Percentiles rank a stretch among this genome's conserved stretches.
Evolutionary conservation across 2,329 filamentous ascomycete genomes (phyloP).

Genomic region (Seiridium cupressi): DNA sequence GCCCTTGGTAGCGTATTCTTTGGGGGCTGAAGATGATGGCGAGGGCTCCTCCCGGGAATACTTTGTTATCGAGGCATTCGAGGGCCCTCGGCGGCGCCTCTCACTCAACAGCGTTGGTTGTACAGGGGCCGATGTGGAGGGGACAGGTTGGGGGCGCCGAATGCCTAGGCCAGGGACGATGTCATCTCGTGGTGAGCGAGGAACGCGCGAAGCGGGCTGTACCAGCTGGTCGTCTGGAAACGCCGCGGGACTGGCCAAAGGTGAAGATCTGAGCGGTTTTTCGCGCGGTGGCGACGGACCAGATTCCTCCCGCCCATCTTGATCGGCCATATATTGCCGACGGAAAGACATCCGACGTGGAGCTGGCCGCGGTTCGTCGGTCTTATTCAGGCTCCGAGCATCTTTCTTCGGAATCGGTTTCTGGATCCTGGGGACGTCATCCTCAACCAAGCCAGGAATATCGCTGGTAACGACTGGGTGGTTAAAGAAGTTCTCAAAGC

Average conservation of each 20-base stretch:
- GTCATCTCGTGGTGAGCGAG: constrained; percentile 45
- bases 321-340: constrained; percentile 37
- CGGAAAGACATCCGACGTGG: constrained; percentile 35
- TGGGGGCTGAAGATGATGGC: constrained; percentile 30
- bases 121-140: constrained; percentile 48
- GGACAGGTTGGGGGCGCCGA: constrained; percentile 42
- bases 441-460: constrained; percentile 79
- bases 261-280: constrained; percentile 38
- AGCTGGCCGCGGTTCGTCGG: constrained; percentile 26
- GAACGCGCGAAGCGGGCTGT: constrained; percentile 18
- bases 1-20: constrained; percentile 31
- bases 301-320: constrained; percentile 33
- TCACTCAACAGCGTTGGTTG: constrained; percentile 36
- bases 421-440: constrained; percentile 59
- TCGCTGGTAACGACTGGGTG: constrained; percentile 69
- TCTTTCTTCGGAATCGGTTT: constrained; percentile 33
- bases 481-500: constrained; percentile 81
- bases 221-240: constrained; percentile 27
- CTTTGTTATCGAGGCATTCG: constrained; percentile 37
- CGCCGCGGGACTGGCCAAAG: constrained; percentile 41
- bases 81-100: constrained; percentile 34
- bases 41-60: constrained; percentile 30
- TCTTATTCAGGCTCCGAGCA: constrained; percentile 24
- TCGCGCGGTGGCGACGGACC: constrained; percentile 41
- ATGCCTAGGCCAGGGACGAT: constrained; percentile 50